These are phyloP conservation scores for Limonium bicolor DNA, from an alignment of 148 eudicot species.

Conservation along the genomic window DNA sequence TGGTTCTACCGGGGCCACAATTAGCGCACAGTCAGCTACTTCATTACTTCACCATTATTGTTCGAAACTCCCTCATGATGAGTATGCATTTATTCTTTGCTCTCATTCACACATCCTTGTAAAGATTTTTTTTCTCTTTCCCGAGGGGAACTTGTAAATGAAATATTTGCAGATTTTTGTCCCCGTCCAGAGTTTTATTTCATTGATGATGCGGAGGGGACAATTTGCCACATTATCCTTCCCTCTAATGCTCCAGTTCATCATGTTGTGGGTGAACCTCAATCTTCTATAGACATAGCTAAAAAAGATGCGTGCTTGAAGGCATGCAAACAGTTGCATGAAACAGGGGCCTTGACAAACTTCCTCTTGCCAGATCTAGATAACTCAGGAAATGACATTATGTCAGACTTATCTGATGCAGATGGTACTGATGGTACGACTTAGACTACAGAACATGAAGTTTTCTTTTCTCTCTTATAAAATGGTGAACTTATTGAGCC, in stretches of 20 bases:
- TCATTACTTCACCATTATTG: constrained; percentile 78
- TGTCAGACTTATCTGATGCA: constrained; percentile 34
- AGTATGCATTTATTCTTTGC: constrained; percentile 34
- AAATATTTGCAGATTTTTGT: constrained; percentile 45
- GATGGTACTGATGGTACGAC: constrained; percentile 55
- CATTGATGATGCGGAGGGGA: constrained; percentile 62
- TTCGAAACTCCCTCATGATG: constrained; percentile 91
- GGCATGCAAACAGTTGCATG: constrained; percentile 86
- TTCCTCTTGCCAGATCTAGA: constrained; percentile 77
- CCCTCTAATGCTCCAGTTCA: constrained; percentile 86
- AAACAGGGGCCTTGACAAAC: constrained; percentile 73
- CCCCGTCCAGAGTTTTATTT: constrained; percentile 60
- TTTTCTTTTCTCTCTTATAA: no score
- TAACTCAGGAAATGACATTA: constrained; percentile 22
- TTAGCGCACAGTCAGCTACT: constrained; percentile 59
- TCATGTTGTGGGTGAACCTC: constrained; percentile 42
- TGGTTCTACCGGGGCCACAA: constrained; percentile 80
- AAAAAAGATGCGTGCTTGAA: constrained; percentile 84
- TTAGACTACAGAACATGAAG: not conserved
- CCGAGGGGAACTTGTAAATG: not conserved
- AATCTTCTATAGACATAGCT: constrained; percentile 63
- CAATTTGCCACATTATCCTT: constrained; percentile 54
- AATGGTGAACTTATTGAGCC: constrained; percentile 1
- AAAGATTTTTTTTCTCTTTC: not conserved
- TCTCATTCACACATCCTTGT: not conserved